A percentile compares a stretch with the other conserved stretches of the same genome.
These are phyloP conservation scores for Teunomyces pallodes DNA, from an alignment of 805 yeast species.

Conservation along the genomic window DNA sequence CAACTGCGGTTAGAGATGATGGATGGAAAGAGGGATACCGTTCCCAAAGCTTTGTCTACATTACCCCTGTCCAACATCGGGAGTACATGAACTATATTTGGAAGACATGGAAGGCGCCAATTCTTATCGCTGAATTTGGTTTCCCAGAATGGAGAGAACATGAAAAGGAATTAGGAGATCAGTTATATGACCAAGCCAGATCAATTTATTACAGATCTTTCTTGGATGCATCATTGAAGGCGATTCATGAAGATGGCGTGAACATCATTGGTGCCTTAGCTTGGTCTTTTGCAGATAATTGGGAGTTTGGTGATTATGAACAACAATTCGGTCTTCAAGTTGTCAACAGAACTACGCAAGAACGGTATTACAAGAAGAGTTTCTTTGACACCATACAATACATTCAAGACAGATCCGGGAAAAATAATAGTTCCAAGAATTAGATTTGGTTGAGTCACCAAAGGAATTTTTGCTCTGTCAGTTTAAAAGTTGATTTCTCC, in stretches of 20 bases:
- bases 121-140: slow-evolving; percentile 32
- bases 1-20: slow-evolving; percentile 10
- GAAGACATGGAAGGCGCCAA: slow-evolving; percentile 22
- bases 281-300: slow-evolving; percentile 33
- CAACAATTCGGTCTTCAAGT: slow-evolving; percentile 23
- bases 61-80: slow-evolving; percentile 21
- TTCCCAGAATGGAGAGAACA: slow-evolving; percentile 30
- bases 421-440: neutral
- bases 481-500: too few species aligned
- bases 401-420: neutral
- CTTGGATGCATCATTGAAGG: slow-evolving; percentile 23
- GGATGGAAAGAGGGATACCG: slow-evolving; percentile 22
- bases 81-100: slow-evolving; percentile 24
- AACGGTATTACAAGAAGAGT: slow-evolving; percentile 19
- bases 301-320: slow-evolving; percentile 28
- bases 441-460: neutral
- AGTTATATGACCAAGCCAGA: slow-evolving; percentile 25
- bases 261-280: slow-evolving; percentile 29
- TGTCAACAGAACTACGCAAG: slow-evolving; percentile 25
- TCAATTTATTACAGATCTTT: slow-evolving; percentile 27
- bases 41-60: slow-evolving; percentile 19
- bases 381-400: slow-evolving; percentile 3
- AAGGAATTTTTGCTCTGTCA: too few species aligned
- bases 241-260: slow-evolving; percentile 21
- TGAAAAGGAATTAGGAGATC: slow-evolving; percentile 21